Evolutionary conservation across 306 rosid species (phyloP).

Genomic region (Ormosia semicastrata): DNA sequence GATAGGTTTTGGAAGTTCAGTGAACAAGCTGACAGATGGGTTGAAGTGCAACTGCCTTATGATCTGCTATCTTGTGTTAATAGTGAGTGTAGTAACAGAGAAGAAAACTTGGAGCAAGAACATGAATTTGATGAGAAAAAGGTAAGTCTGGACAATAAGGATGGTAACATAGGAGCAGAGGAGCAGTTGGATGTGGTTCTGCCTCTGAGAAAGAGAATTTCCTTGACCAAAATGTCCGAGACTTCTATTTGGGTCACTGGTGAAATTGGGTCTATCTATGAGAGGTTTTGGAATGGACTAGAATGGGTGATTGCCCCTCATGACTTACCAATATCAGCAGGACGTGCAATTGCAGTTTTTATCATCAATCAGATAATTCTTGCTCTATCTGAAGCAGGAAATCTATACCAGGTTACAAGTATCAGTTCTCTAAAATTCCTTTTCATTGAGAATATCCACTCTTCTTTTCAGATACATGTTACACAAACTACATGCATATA

Average conservation of each 20-base stretch:
- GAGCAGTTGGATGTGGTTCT: constrained; percentile 33
- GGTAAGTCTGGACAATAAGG: constrained; percentile 23
- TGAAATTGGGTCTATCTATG: constrained; percentile 86
- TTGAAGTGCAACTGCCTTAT: constrained; percentile 73
- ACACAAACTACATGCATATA: not conserved
- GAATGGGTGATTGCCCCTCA: constrained; percentile 93
- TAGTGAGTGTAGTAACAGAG: constrained; percentile 32
- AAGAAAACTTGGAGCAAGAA: constrained; percentile 22
- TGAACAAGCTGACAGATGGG: constrained; percentile 70
- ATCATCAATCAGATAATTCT: constrained; percentile 66
- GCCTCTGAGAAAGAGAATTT: constrained; percentile 70
- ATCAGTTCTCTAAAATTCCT: constrained; percentile 1
- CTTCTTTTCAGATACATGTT: not conserved
- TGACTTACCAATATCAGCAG: constrained; percentile 67
- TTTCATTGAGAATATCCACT: constrained; percentile 14
- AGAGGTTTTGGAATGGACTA: constrained; percentile 97
- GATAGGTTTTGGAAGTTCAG: constrained; percentile 80
- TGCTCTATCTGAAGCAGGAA: constrained; percentile 79
- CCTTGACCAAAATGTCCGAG: constrained; percentile 76
- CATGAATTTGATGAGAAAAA: constrained; percentile 30
- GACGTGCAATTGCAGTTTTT: constrained; percentile 62
- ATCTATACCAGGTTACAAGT: constrained; percentile 63
- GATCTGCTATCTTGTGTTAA: constrained; percentile 63
- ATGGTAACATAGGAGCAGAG: constrained; percentile 14
- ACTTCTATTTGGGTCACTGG: constrained; percentile 85